phyloP scores from a whole-genome alignment of 305 asterid genomes.

The Fraxinus baroniana region DNA sequence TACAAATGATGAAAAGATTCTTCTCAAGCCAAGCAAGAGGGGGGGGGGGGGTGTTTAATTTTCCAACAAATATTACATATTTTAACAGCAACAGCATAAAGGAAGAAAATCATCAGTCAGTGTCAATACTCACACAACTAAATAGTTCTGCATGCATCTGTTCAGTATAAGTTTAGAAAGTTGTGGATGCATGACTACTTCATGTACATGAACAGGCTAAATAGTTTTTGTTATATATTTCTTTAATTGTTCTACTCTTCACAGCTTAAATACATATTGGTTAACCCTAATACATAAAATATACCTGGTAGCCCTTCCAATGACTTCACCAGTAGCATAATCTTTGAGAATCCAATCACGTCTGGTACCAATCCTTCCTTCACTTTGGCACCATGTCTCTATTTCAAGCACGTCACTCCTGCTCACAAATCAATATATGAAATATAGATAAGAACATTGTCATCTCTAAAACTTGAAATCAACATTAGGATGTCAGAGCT shows the following conservation, averaged over 20 bases:
- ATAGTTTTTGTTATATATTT: neutral
- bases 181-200: neutral
- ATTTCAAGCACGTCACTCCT: constrained; percentile 95
- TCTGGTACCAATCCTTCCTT: constrained; percentile 87
- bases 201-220: neutral
- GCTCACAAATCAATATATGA: constrained; percentile 24
- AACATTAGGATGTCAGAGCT: neutral
- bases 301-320: constrained; percentile 94
- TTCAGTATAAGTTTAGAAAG: neutral
- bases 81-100: neutral
- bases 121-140: neutral
- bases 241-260: neutral
- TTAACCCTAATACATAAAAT: neutral
- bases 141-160: neutral
- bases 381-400: constrained; percentile 97
- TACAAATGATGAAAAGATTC: neutral
- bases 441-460: constrained; percentile 5
- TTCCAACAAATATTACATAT: neutral
- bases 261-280: neutral
- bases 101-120: neutral
- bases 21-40: neutral
- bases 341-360: constrained; percentile 94
- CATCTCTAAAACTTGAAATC: neutral
- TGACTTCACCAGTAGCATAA: constrained; percentile 71
- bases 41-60: neutral